Base-by-base conservation (phyloP, 345 rosid genomes). In the Hypericum perforatum region DNA sequence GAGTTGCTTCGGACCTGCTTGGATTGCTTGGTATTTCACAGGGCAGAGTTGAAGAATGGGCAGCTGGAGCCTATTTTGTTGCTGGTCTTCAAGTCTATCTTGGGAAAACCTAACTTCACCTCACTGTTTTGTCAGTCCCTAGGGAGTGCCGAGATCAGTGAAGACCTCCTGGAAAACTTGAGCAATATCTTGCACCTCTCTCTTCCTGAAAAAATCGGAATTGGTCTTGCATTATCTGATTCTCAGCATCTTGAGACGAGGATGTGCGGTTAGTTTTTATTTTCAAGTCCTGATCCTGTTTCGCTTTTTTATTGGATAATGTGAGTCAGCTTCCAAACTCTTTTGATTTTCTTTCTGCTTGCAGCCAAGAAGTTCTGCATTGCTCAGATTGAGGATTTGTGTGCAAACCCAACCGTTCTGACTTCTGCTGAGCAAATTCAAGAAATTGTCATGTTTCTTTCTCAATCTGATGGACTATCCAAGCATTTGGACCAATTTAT, bases 381-480 rank as follows among this genome's bases (percentile, higher is more conserved):
- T 73, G 70, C 82, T 63, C 71, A 68, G 73, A 71, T 91, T 52
- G 92, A 85, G 62, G 69, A 83, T 15, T 59, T 88, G 60, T 64
- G 59, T 50, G 72, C 74, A 45, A 77, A 71, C 67, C 77, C 83
- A 11, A 66, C 55, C 64, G 69, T 78, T 41, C 7, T 79, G 32
- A 69, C 60, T 55, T 77, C 89, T 11, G 59, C 71, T 6, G 95
- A 81, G 74, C 86, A 79, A 74, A 81, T 88, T 61, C 98, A 81
- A 65, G 73, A 70, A 57, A 67, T 83, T 49, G 56, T 81, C 11
- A 63, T 77, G 82, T 88, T 92, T 74, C 94, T 92, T 58, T 88
- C 74, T 66, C 70, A 39, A 29, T 85, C 90, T 10, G 87, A 77
- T 6, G 86, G 73, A 48, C 82, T 85, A n/a, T 71, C 94, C 68